Conservation (phyloP, 108 stramenopile genomes). For the Conticribra guillardii region DNA sequence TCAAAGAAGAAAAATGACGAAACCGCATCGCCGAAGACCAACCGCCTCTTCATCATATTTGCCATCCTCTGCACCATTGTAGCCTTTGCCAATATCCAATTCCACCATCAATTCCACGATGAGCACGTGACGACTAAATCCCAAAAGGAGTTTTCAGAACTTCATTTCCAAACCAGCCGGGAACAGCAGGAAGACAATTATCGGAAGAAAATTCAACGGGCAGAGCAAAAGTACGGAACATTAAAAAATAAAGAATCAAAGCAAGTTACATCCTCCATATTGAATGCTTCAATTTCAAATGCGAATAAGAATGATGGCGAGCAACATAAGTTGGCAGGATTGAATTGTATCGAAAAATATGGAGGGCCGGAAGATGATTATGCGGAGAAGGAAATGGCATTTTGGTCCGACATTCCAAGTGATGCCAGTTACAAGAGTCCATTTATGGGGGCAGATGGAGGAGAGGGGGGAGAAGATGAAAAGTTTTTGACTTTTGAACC, state of each 20-base stretch:
- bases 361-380: slow-evolving; percentile 73
- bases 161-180: slow-evolving; percentile 21
- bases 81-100: slow-evolving; percentile 34
- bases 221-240: background rate
- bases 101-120: slow-evolving; percentile 34
- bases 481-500: slow-evolving; percentile 96
- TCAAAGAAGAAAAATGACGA: background rate
- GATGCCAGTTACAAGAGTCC: slow-evolving; percentile 68
- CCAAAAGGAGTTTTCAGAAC: slow-evolving; percentile 11
- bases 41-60: slow-evolving; percentile 32
- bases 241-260: background rate
- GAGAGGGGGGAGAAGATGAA: slow-evolving; percentile 26
- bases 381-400: slow-evolving; percentile 80
- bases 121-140: slow-evolving; percentile 22
- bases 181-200: slow-evolving; percentile 3
- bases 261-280: no score
- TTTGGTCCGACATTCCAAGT: slow-evolving; percentile 82
- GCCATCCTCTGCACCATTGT: slow-evolving; percentile 18
- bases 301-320: background rate
- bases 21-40: background rate
- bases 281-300: no score
- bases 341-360: slow-evolving; percentile 64
- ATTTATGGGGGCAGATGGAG: slow-evolving; percentile 49
- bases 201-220: background rate
- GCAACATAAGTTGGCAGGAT: slow-evolving; percentile 63